phyloP scores from a whole-genome alignment of 768 basidiomycete genomes.

The Psilocybe cubensis region DNA sequence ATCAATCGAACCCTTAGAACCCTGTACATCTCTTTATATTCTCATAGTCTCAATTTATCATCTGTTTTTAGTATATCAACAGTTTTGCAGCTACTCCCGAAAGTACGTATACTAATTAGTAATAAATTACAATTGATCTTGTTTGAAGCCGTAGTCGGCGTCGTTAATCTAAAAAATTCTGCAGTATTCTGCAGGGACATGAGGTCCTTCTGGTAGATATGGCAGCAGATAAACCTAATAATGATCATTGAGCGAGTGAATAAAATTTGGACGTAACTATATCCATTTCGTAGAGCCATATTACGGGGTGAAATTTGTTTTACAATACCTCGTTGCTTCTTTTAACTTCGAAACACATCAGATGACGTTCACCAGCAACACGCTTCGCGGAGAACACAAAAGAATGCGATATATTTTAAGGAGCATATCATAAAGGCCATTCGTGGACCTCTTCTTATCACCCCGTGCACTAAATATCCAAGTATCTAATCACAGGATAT shows the following conservation, averaged over 20 bases:
- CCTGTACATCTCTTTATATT: neutral
- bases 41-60: neutral
- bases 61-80: neutral
- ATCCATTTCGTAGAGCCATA: neutral
- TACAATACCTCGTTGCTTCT: neutral
- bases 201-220: neutral
- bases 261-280: neutral
- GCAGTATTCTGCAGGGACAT: neutral
- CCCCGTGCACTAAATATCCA: no score
- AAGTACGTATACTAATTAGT: no score
- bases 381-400: neutral
- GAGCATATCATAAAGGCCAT: no score
- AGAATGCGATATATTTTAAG: neutral
- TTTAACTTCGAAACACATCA: neutral
- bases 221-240: neutral
- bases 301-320: neutral
- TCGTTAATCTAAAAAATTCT: no score
- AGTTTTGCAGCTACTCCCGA: no score
- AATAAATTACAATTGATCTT: no score
- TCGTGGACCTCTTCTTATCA: no score
- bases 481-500: no score
- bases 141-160: no score
- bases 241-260: neutral
- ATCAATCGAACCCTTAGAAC: neutral
- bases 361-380: neutral